phyloP scores from a whole-genome alignment of 805 yeast genomes.

The Isabelozyma rhagii region DNA sequence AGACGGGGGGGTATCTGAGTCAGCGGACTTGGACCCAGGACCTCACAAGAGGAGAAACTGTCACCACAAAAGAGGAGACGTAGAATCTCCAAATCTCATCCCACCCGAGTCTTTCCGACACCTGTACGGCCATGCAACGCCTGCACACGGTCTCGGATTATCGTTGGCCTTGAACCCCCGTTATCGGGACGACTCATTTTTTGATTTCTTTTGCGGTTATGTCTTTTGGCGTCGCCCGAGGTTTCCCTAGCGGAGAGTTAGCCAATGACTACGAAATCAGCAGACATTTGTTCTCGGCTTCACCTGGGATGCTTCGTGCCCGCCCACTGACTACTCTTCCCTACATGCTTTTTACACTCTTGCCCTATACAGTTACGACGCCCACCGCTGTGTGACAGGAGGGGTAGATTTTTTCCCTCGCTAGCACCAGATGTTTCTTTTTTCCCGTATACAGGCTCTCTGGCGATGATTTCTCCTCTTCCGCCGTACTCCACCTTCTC shows the following conservation, averaged over 20 bases:
- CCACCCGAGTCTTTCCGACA: not conserved
- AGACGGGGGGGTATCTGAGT: not conserved
- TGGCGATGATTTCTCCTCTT: not conserved
- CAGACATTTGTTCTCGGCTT: not conserved
- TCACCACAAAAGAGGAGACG: not conserved
- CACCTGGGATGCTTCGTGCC: too few relatives aligned
- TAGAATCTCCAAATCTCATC: not conserved
- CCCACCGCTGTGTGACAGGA: not conserved
- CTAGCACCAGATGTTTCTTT: not conserved
- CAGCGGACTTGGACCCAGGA: not conserved
- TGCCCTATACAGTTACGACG: not conserved
- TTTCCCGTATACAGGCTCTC: not conserved
- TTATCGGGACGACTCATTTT: slow-evolving; percentile 10
- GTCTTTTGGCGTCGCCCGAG: slow-evolving; percentile 6
- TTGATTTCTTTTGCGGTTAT: not conserved
- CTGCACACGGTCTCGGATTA: slow-evolving; percentile 2
- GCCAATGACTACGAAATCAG: not conserved
- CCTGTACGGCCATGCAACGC: not conserved
- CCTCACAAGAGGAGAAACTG: not conserved
- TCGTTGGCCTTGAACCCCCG: slow-evolving; percentile 5
- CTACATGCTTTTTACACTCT: not conserved
- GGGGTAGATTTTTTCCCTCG: not conserved
- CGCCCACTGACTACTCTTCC: not conserved
- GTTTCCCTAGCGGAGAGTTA: slow-evolving; percentile 6
- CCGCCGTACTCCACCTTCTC: not conserved